A percentile compares a stretch with the other conserved stretches of the same genome.
Evolutionary conservation across 129 eudicot genomes (phyloP).

Genomic region (Erigeron canadensis): DNA sequence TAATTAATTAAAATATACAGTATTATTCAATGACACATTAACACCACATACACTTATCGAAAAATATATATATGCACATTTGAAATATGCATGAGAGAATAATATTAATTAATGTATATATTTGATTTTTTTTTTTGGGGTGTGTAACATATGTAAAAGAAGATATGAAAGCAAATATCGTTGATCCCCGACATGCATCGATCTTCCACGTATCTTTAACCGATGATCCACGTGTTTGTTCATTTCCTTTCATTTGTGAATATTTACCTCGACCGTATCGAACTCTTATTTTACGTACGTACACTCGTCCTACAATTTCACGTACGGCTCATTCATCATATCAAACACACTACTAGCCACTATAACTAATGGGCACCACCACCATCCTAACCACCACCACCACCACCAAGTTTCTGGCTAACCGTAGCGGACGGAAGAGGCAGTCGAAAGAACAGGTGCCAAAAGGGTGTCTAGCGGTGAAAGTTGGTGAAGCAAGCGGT

Average conservation of each 20-base stretch:
- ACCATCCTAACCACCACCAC: not conserved
- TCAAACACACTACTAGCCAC: no score
- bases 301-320: not conserved
- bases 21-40: no score
- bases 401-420: constrained; percentile 15
- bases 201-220: constrained; percentile 39
- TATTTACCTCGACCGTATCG: constrained; percentile 36
- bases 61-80: no score
- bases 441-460: constrained; percentile 30
- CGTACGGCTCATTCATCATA: no score
- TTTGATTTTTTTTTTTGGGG: no score
- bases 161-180: no score
- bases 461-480: constrained; percentile 62
- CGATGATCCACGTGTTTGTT: constrained; percentile 31
- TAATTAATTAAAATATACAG: no score
- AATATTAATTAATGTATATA: no score
- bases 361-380: constrained; percentile 33
- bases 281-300: constrained; percentile 7
- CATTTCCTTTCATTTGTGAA: not conserved
- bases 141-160: no score
- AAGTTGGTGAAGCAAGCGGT: constrained; percentile 45
- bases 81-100: no score
- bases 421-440: constrained; percentile 21
- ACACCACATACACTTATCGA: no score
- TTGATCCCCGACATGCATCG: not conserved